Percentiles rank a stretch among this genome's conserved stretches.
Evolutionary conservation across 495 filamentous ascomycete genomes (phyloP).

Genomic region (Xylaria curta): DNA sequence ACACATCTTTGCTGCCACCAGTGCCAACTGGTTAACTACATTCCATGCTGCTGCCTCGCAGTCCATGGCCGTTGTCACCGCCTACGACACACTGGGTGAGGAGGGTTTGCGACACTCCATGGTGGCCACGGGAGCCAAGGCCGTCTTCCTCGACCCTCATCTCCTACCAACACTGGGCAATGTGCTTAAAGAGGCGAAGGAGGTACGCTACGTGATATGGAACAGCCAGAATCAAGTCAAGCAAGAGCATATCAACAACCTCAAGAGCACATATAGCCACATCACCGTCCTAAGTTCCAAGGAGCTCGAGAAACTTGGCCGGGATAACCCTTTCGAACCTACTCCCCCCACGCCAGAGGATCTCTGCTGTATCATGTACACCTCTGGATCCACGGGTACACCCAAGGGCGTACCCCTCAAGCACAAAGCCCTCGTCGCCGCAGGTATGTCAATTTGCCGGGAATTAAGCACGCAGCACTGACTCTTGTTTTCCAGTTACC

Average conservation of each 20-base stretch:
- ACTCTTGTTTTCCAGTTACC: constrained; percentile 62
- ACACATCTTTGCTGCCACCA: constrained; percentile 91
- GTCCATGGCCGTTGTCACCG: constrained; percentile 92
- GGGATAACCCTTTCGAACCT: constrained; percentile 81
- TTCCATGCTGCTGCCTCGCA: constrained; percentile 82
- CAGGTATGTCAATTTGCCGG: constrained; percentile 62
- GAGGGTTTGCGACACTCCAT: constrained; percentile 92
- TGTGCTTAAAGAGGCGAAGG: constrained; percentile 78
- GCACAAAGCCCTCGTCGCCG: constrained; percentile 87
- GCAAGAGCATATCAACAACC: constrained; percentile 76
- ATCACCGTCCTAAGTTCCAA: constrained; percentile 83
- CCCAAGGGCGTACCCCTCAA: constrained; percentile 95
- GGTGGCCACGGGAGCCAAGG: constrained; percentile 81
- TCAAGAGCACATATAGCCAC: constrained; percentile 73
- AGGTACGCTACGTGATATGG: constrained; percentile 86
- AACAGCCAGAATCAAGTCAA: constrained; percentile 81
- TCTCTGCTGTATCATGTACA: constrained; percentile 99
- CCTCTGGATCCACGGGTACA: constrained; percentile 94
- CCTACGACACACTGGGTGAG: constrained; percentile 96
- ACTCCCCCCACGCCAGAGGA: constrained; percentile 83
- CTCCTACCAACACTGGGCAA: constrained; percentile 81
- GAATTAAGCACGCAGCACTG: constrained; percentile 24
- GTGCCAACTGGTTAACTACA: constrained; percentile 79
- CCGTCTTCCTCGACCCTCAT: constrained; percentile 88
- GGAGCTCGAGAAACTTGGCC: constrained; percentile 80